These are phyloP conservation scores for Aspergillus sp. DNA, from an alignment of 2,329 filamentous ascomycete genomes.

Conservation along the genomic window DNA sequence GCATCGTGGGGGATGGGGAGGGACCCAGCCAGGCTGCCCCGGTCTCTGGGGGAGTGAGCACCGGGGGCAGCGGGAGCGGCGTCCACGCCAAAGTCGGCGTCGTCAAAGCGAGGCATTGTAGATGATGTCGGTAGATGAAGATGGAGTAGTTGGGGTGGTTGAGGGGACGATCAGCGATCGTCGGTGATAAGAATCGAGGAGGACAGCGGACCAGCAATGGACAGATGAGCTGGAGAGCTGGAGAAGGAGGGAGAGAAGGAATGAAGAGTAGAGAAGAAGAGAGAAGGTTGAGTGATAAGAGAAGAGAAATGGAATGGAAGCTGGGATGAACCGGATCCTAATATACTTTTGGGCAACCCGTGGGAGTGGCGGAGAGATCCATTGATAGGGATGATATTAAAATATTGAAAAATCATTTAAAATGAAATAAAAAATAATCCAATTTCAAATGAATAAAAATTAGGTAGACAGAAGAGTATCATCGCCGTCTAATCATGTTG, in stretches of 20 bases:
- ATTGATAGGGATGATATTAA: not conserved
- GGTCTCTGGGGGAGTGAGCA: conserved; percentile 28
- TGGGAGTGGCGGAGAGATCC: conserved; percentile 10
- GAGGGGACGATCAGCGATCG: conserved; percentile 2
- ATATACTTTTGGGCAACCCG: conserved; percentile 10
- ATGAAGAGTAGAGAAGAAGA: conserved; percentile 7
- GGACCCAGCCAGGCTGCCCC: conserved; percentile 23
- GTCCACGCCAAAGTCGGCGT: conserved; percentile 53
- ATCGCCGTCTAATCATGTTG: conserved; percentile 3
- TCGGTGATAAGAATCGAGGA: conserved; percentile 2
- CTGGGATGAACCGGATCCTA: conserved; percentile 6
- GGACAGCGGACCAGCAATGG: conserved; percentile 4
- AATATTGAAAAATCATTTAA: not conserved
- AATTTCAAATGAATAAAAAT: not conserved
- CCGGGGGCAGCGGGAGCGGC: conserved; percentile 20
- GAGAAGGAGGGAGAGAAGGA: conserved; percentile 5
- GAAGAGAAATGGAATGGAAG: not conserved
- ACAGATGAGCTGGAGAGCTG: not conserved
- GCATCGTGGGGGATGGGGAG: conserved; percentile 45
- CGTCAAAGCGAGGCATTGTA: conserved; percentile 64
- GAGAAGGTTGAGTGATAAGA: not conserved
- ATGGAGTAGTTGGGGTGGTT: conserved; percentile 6
- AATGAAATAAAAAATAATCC: not conserved
- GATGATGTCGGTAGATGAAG: conserved; percentile 28
- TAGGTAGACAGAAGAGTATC: not conserved